Base-by-base conservation (phyloP, 352 stramenopile genomes). In the Phytophthora rubi region DNA sequence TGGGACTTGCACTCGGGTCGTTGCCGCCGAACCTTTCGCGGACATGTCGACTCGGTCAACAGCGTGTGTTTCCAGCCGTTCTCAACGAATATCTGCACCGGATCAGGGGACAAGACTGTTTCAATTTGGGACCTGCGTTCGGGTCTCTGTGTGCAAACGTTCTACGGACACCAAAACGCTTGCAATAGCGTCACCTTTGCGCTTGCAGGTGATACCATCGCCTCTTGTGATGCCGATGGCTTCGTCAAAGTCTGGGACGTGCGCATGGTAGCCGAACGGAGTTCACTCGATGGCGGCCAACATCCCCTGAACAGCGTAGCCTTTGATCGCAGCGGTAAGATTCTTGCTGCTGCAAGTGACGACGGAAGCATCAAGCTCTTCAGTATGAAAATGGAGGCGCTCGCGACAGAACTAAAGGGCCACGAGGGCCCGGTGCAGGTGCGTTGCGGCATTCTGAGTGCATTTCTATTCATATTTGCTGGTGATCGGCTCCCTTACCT, bases 191-290 rank as follows among this genome's bases (percentile, higher is more conserved):
- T 98, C 18, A 75, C 80, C 56, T 93, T 98, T 58, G 89, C 85
- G 15, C 78, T 97, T 42, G 77, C 82, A 39, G 94, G 95, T 30
- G 94, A 99, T 70, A 81, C 82, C 21, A 94, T 98, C 39, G 93
- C 83, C 15, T 98, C 92, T 12, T 98, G 91, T 66, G 94, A 98
- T 68, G 94, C 95, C 9, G 95, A 98, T 71, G 94, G 95, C 9
- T 91, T 98, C 62, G 89, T 98, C 64, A 98, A 98, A 70, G 77
- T 98, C 33, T 99, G 96, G 96, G 96, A 98, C 70, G 91, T 98
- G 51, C 91, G 94, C 51, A 98, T 98, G 92, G 94, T 98, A 32
- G 88, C 92, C 26, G 94, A 98, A 79, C 79, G 94, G 6, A 80
- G 73, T 32, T 92, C 91, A 23, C 81, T 98, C 28, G 85, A 97